Evolutionary conservation across 352 stramenopile species (phyloP), one percentile per base, ranked within the genome.

Genomic region (Elongisporangium undulatum): DNA sequence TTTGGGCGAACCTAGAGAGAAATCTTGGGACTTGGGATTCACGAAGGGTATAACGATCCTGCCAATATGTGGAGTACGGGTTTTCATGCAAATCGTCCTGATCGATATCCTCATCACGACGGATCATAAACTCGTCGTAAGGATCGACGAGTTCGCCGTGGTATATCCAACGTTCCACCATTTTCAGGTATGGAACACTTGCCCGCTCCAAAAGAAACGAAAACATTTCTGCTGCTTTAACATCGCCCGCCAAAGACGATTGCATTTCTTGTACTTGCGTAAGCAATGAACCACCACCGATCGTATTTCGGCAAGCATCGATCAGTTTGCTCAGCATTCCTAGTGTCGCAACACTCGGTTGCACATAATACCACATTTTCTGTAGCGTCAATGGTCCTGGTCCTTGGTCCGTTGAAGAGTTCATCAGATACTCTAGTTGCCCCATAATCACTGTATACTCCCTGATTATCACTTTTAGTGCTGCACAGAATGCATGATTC

Each of bases 381-480:
- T 97, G 95, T 26, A 98, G 81, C 2, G 85, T 96, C 39, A 96
- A 85, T 21, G 59, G 29, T 13, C 41, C 56, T 26, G 26, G 15
- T 10, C 54, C 53, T 61, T 73, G 53, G 6, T 66, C 54, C 17
- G 69, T 53, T 16, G 55, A 10, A 29, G 53, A 61, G 45, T 85
- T 82, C 67, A 87, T 75, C 56, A 89, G 79, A 34, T 88, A 74
- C 65, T 99, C 93, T 7, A 99, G 66, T 56, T 97, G 89, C 1
- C 81, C 82, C 26, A 98, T 82, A 67, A 98, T 95, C 39, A 92
- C 86, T 49, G 90, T 87, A 72, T 98, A 98, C 62, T 99, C 93
- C 60, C 96, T 90, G 38, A 98, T 55, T 15, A 98, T 68, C 6
- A 80, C 71, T 62, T 97, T 97, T 10, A 98, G 71, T 12, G 89